Conservation (phyloP, 2,329 filamentous ascomycete genomes). For the Colletotrichum tropicale region DNA sequence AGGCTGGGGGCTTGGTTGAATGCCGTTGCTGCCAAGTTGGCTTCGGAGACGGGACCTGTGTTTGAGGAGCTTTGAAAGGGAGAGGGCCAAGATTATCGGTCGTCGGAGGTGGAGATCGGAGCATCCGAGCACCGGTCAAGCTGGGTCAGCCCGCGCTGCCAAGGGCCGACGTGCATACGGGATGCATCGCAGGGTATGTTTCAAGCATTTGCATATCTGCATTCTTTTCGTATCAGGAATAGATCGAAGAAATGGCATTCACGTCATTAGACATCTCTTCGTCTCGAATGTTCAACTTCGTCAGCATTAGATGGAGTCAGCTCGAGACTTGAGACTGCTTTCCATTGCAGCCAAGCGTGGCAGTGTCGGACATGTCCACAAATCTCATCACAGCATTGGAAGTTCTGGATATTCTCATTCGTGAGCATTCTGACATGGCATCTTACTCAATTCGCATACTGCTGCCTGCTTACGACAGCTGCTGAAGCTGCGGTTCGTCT, state of each 20-base stretch:
- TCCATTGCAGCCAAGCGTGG: neutral
- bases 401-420: neutral
- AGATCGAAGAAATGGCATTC: neutral
- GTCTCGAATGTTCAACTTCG: neutral
- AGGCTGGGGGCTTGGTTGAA: conserved; percentile 18
- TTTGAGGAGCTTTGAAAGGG: conserved; percentile 6
- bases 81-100: neutral
- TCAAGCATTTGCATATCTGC: neutral
- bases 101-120: neutral
- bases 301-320: neutral
- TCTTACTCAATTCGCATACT: neutral
- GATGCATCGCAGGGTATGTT: neutral
- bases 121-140: neutral
- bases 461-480: neutral
- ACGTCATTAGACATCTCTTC: neutral
- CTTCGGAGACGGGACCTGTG: neutral
- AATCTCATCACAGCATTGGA: neutral
- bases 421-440: neutral
- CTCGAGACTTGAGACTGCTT: neutral
- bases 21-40: conserved; percentile 6
- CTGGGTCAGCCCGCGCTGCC: neutral
- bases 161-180: neutral
- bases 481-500: neutral
- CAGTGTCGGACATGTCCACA: neutral
- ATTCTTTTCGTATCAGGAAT: neutral